phyloP scores from a whole-genome alignment of 2,329 filamentous ascomycete genomes.

The Xylariales sp. region DNA sequence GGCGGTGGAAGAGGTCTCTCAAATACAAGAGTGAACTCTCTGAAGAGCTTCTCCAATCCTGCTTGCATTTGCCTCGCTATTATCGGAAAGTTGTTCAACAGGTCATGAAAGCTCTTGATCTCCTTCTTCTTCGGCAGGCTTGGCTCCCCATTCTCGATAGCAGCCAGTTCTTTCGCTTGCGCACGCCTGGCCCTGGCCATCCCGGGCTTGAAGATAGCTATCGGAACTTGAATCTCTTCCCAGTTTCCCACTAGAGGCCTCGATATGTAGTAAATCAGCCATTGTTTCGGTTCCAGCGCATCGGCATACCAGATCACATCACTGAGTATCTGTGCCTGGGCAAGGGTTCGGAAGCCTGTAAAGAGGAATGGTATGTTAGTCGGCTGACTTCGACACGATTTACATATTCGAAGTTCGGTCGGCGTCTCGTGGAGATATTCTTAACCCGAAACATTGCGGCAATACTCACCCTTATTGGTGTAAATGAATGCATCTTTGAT shows the following conservation, averaged over 20 bases:
- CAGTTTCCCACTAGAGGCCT: slow-evolving; percentile 79
- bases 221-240: slow-evolving; percentile 69
- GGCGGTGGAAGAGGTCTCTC: slow-evolving; percentile 79
- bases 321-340: slow-evolving; percentile 80
- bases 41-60: slow-evolving; percentile 83
- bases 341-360: slow-evolving; percentile 88
- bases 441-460: no score
- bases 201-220: slow-evolving; percentile 55
- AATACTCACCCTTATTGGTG: slow-evolving; percentile 82
- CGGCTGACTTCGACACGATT: no score
- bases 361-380: no score
- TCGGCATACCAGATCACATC: slow-evolving; percentile 89
- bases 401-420: no score
- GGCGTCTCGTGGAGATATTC: no score
- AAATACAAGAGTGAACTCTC: slow-evolving; percentile 81
- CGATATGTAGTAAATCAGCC: slow-evolving; percentile 96
- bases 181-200: slow-evolving; percentile 32
- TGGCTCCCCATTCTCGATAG: slow-evolving; percentile 36
- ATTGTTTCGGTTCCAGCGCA: slow-evolving; percentile 83
- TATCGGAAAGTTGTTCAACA: slow-evolving; percentile 88
- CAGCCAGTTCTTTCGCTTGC: slow-evolving; percentile 30
- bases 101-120: slow-evolving; percentile 83
- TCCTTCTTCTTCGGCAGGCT: slow-evolving; percentile 74
- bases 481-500: slow-evolving; percentile 92
- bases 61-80: slow-evolving; percentile 95